Evolutionary conservation across 257 asterid species (phyloP), one percentile per base, ranked within the genome.

Genomic region (Plantago ovata): DNA sequence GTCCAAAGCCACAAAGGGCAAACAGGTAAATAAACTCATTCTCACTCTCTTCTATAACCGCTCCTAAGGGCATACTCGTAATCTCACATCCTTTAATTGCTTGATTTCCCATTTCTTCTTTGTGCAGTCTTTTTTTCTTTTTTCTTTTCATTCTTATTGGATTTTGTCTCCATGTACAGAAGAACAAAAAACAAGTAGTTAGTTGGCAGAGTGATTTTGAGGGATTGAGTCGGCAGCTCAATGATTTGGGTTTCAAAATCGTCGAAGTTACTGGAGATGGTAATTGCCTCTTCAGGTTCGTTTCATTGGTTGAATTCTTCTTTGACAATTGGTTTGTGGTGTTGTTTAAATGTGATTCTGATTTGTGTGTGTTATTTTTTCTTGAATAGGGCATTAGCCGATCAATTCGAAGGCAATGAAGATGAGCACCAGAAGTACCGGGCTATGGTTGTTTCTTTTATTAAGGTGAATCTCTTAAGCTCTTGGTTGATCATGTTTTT

Each of bases 221-320:
- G 14, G 86, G 78, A 60, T 72, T 87, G 73, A 81, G 79, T 43
- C 68, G 47, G 22, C 94, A 85, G 86, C 84, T 91, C 13, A 90
- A 85, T 68, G 69, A 54, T 20, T 75, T 87, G 42, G 93, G 96
- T 58, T 68, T 87, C 75, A 91, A 91, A 53, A 79, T 87, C 45
- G 69, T 83, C 64, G 79, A 80, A 64, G 93, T 91, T 54, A 83
- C 96, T 23, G 77, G 93, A n/a, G 98, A 91, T 80, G 98, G 98
- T 60, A 91, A 91, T 76, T 91, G 98, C 71, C 84, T 87, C 75
- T 87, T 91, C 84, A 91, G 98, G 98, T 87, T 65, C 64, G 81
- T 58, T 44, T 41, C 28, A 3, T 0, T 24, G 22, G 19, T 21
- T n/a, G n/a, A n/a, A n/a, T n/a, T n/a, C n/a, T n/a, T n/a, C n/a